Base-by-base conservation (phyloP, 352 stramenopile genomes). In the Phytopythium chamaehyphon region DNA sequence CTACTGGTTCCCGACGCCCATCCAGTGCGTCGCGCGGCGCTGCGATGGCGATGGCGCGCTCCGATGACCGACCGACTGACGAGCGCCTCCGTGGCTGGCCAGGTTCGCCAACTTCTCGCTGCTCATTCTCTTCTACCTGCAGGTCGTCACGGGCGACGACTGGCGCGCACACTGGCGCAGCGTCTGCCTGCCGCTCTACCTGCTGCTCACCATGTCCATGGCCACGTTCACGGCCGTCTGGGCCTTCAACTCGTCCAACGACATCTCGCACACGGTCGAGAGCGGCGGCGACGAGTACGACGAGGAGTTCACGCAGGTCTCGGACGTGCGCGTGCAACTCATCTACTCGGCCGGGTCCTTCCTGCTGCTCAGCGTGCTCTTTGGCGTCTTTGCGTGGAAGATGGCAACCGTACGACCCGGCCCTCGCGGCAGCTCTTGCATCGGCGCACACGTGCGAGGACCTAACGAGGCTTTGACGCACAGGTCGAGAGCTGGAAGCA, bases 81-180 rank as follows among this genome's bases (percentile, higher is more conserved):
- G 22, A 33, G 15, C n/a, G 21, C 16, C 18, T 33, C 28, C 28
- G 28, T 33, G 28, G 5, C 28, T 33, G 28, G 5, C 28, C 43
- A 77, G 68, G 39, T 93, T 93, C 61, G 83, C 83, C 74, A 93
- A 91, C 61, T 93, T 93, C 53, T 90, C 83, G 59, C 71, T 93
- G 40, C 74, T 93, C 28, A 76, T 93, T 38, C 79, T 93, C 28
- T 93, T 93, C 57, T 93, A 93, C 71, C 90, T 93, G 39, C 83
- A 93, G 65, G 83, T 93, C 31, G 70, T 93, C 57, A 90, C 83
- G 31, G 83, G 81, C 21, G 73, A 77, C 44, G 69, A 79, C 48
- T 93, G 83, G 83, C 69, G 73, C 44, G 66, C 69, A 40, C 73
- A 65, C 40, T 93, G 80, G 80, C 80, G 83, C 50, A 83, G 69